Conservation (phyloP, 1,139 yeast species). For the Protomyces arabidopsidicola region DNA sequence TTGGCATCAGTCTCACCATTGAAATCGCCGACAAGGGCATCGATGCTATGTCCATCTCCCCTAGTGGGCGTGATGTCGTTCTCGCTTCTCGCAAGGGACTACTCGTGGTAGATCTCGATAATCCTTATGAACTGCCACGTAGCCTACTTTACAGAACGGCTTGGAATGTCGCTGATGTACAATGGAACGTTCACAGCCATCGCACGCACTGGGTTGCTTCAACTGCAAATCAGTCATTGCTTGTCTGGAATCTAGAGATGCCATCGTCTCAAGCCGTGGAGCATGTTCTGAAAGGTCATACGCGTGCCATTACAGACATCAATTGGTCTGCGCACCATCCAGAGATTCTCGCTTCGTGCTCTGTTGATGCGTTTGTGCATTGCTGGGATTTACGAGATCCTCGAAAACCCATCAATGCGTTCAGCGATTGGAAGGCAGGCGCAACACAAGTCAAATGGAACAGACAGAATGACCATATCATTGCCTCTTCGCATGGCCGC, state of each 20-base stretch:
- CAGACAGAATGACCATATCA: slow-evolving; percentile 61
- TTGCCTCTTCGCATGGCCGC: slow-evolving; percentile 84
- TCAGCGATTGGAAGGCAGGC: slow-evolving; percentile 93
- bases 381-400: slow-evolving; percentile 91
- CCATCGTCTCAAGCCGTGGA: slow-evolving; percentile 75
- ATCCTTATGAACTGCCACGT: slow-evolving; percentile 91
- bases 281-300: slow-evolving; percentile 80
- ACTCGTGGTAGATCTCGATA: slow-evolving; percentile 85
- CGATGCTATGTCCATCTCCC: slow-evolving; percentile 85
- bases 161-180: slow-evolving; percentile 99
- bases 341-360: slow-evolving; percentile 85
- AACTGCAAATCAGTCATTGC: slow-evolving; percentile 81
- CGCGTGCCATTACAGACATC: slow-evolving; percentile 90
- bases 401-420: slow-evolving; percentile 60
- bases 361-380: slow-evolving; percentile 79
- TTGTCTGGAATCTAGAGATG: slow-evolving; percentile 84
- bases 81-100: slow-evolving; percentile 86
- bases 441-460: slow-evolving; percentile 96
- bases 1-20: slow-evolving; percentile 69
- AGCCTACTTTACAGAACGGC: slow-evolving; percentile 88
- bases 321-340: slow-evolving; percentile 87
- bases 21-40: slow-evolving; percentile 81
- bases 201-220: slow-evolving; percentile 90
- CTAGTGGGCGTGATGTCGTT: slow-evolving; percentile 89
- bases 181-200: slow-evolving; percentile 87